Conservation (phyloP, 169 alveolate genomes). For the Babesia bovis region DNA sequence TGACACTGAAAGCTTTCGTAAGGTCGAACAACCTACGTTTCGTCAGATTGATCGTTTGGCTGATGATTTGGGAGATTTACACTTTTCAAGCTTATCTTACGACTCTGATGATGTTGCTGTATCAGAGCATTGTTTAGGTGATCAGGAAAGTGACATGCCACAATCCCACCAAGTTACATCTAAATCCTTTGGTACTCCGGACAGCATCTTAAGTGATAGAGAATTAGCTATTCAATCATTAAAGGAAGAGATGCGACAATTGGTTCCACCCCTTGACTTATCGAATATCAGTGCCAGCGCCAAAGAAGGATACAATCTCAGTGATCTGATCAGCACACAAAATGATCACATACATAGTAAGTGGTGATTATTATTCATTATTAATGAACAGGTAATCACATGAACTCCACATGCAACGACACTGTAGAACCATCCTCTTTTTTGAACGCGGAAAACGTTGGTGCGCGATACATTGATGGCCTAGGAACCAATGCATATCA, state of each 20-base stretch:
- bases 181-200: background rate
- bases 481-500: background rate
- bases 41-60: constrained; percentile 11
- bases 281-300: constrained; percentile 3
- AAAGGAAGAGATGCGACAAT: constrained; percentile 4
- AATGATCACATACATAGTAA: background rate
- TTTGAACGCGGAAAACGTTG: background rate
- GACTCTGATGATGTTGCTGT: constrained; percentile 9
- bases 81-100: constrained; percentile 8
- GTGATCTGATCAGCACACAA: background rate
- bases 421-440: background rate
- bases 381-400: background rate
- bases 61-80: constrained; percentile 4
- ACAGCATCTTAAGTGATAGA: background rate
- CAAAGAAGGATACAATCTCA: constrained; percentile 15
- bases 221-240: constrained; percentile 4
- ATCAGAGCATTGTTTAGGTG: background rate
- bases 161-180: background rate
- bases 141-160: background rate
- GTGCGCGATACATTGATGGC: background rate
- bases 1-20: background rate
- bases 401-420: background rate
- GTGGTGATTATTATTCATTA: background rate
- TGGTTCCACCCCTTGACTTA: constrained; percentile 30
- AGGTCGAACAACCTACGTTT: constrained; percentile 34